Conservation (phyloP, 2,329 filamentous ascomycete genomes). For the Fusarium gaditjirri region DNA sequence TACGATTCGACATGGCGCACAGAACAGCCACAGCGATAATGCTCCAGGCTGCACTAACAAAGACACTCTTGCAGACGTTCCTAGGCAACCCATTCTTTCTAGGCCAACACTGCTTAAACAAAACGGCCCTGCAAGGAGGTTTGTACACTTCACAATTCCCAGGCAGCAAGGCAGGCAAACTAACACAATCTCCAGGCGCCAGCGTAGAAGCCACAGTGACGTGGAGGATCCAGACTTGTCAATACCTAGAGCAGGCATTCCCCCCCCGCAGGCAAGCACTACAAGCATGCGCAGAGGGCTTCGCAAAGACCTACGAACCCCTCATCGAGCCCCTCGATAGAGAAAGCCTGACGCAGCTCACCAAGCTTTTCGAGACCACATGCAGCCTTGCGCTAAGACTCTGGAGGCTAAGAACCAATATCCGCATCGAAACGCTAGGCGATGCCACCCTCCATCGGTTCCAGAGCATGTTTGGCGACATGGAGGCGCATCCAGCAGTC, state of each 20-base stretch:
- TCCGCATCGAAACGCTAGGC: not conserved
- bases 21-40: not conserved
- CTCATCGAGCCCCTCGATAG: not conserved
- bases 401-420: not conserved
- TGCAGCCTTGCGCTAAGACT: not conserved
- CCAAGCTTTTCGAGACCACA: not conserved
- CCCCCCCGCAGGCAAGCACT: not conserved
- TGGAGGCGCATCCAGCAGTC: not conserved
- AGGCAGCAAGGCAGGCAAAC: not conserved
- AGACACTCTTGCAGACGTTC: not conserved
- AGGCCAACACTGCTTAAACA: rapidly evolving
- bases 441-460: not conserved
- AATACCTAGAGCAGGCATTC: not conserved
- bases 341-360: not conserved
- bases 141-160: not conserved
- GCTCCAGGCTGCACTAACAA: not conserved
- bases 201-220: not conserved
- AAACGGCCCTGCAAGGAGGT: not conserved
- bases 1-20: not conserved
- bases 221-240: not conserved
- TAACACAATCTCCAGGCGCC: not conserved
- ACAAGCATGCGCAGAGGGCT: not conserved
- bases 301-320: not conserved
- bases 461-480: not conserved
- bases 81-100: not conserved